Evolutionary conservation across 2,329 filamentous ascomycete species (phyloP), one percentile per base, ranked within the genome.

Genomic region (Malbranchea cinnamomea): DNA sequence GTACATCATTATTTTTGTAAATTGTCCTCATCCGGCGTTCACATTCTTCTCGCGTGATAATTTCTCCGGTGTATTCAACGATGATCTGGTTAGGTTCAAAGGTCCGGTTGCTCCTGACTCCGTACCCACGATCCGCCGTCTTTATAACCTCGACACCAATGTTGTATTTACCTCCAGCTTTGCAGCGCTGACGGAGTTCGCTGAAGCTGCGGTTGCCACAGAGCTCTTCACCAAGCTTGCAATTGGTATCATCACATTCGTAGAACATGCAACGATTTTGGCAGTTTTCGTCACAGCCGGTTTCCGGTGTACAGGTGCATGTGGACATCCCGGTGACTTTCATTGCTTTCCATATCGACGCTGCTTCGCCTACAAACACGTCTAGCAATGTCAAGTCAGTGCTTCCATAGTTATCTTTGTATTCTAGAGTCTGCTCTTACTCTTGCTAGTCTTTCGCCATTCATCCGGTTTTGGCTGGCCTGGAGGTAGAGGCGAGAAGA

Each of bases 221-320:
- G 28, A 64, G 49, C 12, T 72, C 67, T n/a, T 70, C 63, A 23
- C 78, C 78, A 10, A 87, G 62, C 35, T 75, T 79, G 61, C 89
- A 98, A 52, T 94, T 98, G 34, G 68, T 76, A 26, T 78, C 70
- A 52, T 95, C 83, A 51, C 89, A 98, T 58, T 98, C 89, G 53
- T 94, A 95, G 33, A 92, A 74, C 84, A 95, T 95, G 53, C 84
- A 84, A 38, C 84, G 69, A 53, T 98, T 98, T 49, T 93, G 80
- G 56, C 89, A 98, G 44, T 79, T 69, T 39, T 94, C 83, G 39
- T 74, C 80, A 46, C 89, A 95, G 20, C 83, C 84, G 31, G 77
- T 73, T 31, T 85, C 79, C 5, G 69, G 63, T 23, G 62, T 73
- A 57, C 84, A 92, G 34, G 83, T 74, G 48, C 84, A 92, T 48